phyloP scores from a whole-genome alignment of 2,329 filamentous ascomycete species.

The Macrophomina phaseolina region DNA sequence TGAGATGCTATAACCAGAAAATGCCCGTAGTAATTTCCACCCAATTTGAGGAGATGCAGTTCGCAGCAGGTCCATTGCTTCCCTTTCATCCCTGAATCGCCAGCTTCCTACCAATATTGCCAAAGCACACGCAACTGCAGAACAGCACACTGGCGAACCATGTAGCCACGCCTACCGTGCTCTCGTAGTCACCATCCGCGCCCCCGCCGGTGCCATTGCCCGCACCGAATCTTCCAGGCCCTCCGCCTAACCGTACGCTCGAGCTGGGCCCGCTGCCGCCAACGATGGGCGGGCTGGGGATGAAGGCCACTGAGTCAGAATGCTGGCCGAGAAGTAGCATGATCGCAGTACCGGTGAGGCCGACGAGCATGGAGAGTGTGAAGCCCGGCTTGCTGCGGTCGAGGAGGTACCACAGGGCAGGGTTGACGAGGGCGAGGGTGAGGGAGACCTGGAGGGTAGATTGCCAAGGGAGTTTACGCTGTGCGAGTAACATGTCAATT shows the following conservation, averaged over 20 bases:
- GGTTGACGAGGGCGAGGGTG: conserved; percentile 88
- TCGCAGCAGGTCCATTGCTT: not conserved
- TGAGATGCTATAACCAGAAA: not conserved
- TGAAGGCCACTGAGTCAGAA: conserved; percentile 65
- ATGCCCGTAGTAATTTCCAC: not conserved
- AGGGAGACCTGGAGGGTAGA: conserved; percentile 92
- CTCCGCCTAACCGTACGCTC: conserved; percentile 15
- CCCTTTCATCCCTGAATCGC: conserved; percentile 43
- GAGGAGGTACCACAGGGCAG: conserved; percentile 93
- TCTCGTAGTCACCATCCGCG: conserved; percentile 18
- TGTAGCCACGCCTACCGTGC: conserved; percentile 64
- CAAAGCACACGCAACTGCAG: conserved; percentile 94
- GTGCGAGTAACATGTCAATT: conserved; percentile 28
- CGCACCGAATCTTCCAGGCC: conserved; percentile 25
- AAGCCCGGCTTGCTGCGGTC: conserved; percentile 89
- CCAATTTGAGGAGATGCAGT: not conserved
- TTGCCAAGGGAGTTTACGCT: conserved; percentile 91
- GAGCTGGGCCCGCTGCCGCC: conserved; percentile 24
- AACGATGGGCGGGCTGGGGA: conserved; percentile 54
- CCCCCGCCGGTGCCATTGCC: conserved; percentile 16
- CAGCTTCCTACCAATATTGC: conserved; percentile 86
- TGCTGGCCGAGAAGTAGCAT: conserved; percentile 78
- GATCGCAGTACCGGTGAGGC: conserved; percentile 73
- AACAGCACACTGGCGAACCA: conserved; percentile 96
- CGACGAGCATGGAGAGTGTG: conserved; percentile 75